Conservation (phyloP, 352 stramenopile species). For the Globisporangium acanthophoron region DNA sequence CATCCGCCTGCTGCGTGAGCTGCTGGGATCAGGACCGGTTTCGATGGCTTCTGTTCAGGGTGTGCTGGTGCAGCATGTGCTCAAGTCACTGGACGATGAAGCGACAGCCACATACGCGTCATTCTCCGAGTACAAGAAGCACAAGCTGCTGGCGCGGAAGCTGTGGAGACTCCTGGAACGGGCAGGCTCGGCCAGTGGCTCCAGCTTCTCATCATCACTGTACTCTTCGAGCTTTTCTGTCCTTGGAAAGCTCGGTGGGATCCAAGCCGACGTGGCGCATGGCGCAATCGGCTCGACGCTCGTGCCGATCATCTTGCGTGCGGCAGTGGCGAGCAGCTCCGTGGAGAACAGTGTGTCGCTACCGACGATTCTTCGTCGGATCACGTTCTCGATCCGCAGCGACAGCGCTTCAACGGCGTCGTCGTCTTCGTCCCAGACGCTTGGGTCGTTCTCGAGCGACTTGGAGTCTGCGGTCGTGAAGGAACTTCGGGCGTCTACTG, state of each 20-base stretch:
- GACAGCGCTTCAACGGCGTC: background rate
- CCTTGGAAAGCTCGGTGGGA: slow-evolving; percentile 20
- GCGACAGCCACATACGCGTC: slow-evolving; percentile 12
- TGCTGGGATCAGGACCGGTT: background rate
- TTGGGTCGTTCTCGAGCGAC: slow-evolving; percentile 2
- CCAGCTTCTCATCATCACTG: slow-evolving; percentile 13
- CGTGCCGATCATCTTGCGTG: slow-evolving; percentile 27
- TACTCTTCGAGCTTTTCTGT: slow-evolving; percentile 30
- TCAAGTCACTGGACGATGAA: slow-evolving; percentile 21
- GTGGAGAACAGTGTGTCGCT: slow-evolving; percentile 1
- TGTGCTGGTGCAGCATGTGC: slow-evolving; percentile 30
- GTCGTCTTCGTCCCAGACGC: background rate
- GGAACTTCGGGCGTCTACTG: background rate
- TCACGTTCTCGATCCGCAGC: slow-evolving; percentile 11
- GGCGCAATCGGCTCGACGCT: slow-evolving; percentile 16
- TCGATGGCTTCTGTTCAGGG: slow-evolving; percentile 11
- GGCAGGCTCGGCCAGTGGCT: background rate
- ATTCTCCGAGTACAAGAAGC: slow-evolving; percentile 30
- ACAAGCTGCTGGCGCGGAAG: slow-evolving; percentile 29
- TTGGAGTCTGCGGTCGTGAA: slow-evolving; percentile 5
- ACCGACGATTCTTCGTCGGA: slow-evolving; percentile 10
- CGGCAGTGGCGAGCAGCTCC: slow-evolving; percentile 1
- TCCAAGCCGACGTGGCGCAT: slow-evolving; percentile 20
- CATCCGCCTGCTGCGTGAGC: slow-evolving; percentile 9
- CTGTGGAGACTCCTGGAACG: slow-evolving; percentile 32